Evolutionary conservation across 768 basidiomycete genomes (phyloP).

Genomic region (Mycena alexandri): DNA sequence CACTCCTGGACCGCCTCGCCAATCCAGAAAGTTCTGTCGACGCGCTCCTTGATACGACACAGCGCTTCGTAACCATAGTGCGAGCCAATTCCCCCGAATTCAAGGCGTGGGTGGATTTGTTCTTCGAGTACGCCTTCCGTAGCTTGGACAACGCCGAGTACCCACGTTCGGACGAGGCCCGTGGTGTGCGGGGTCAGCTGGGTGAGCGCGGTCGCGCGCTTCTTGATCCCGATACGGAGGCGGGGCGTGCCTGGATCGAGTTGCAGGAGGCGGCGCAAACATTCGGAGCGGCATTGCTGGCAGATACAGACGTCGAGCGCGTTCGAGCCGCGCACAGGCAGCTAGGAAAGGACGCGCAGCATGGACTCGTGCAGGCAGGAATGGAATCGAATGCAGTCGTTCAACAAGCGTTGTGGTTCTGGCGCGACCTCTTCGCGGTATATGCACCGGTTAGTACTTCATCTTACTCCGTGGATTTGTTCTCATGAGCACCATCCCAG

Average conservation of each 20-base stretch:
- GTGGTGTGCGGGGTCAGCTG: constrained; percentile 56
- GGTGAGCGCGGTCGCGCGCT: constrained; percentile 63
- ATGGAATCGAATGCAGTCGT: constrained; percentile 56
- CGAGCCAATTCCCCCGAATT: constrained; percentile 54
- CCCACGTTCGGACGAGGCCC: constrained; percentile 61
- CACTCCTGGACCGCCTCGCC: constrained; percentile 60
- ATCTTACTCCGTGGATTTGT: not conserved
- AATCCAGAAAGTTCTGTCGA: constrained; percentile 58
- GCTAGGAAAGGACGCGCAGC: constrained; percentile 63
- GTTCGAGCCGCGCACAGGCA: constrained; percentile 62
- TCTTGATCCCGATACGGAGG: constrained; percentile 57
- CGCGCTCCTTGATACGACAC: constrained; percentile 59
- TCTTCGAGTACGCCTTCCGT: constrained; percentile 58
- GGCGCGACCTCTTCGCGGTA: constrained; percentile 86
- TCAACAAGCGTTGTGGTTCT: constrained; percentile 76
- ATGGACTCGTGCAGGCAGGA: constrained; percentile 51
- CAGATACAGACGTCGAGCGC: constrained; percentile 63
- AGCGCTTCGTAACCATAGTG: constrained; percentile 16
- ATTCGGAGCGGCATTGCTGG: constrained; percentile 59
- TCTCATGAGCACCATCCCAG: not conserved
- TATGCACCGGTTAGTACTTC: constrained; percentile 64
- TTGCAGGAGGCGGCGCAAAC: constrained; percentile 60
- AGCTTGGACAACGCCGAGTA: constrained; percentile 66
- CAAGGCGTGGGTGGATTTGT: constrained; percentile 66
- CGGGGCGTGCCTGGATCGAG: constrained; percentile 63